Conservation (phyloP, 2,329 filamentous ascomycete genomes). For the Fusarium poae region DNA sequence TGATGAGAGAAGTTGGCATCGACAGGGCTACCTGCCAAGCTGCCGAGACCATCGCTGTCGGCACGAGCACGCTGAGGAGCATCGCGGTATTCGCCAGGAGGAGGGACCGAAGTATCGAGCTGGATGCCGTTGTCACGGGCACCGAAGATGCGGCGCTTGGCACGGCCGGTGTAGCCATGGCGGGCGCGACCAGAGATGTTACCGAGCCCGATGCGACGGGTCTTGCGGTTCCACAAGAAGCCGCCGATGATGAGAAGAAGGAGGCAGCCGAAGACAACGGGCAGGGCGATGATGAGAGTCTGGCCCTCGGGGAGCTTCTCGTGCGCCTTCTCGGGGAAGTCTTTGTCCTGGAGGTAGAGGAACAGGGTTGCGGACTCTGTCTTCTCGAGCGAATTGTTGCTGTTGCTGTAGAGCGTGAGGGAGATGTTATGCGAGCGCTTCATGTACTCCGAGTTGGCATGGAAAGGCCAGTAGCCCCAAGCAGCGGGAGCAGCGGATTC, state of each 20-base stretch:
- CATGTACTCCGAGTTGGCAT: slow-evolving; percentile 57
- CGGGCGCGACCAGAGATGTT: slow-evolving; percentile 64
- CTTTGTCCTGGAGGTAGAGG: slow-evolving; percentile 51
- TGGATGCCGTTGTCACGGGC: slow-evolving; percentile 59
- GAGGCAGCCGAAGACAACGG: slow-evolving; percentile 63
- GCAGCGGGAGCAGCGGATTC: slow-evolving; percentile 53
- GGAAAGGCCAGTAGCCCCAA: slow-evolving; percentile 64
- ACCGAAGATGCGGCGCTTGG: slow-evolving; percentile 54
- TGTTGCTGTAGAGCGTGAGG: slow-evolving; percentile 58
- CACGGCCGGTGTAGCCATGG: slow-evolving; percentile 60
- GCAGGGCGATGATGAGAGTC: slow-evolving; percentile 67
- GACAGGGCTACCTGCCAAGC: slow-evolving; percentile 62
- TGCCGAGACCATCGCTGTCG: slow-evolving; percentile 65
- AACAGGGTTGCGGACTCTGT: slow-evolving; percentile 60
- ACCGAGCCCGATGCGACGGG: slow-evolving; percentile 64
- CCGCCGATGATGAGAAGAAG: slow-evolving; percentile 65
- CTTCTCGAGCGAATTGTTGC: slow-evolving; percentile 53
- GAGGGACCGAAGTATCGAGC: slow-evolving; percentile 56
- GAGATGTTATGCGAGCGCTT: slow-evolving; percentile 61
- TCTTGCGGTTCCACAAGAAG: slow-evolving; percentile 67
- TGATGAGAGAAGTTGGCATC: slow-evolving; percentile 58
- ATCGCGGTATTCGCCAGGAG: slow-evolving; percentile 54
- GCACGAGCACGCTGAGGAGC: slow-evolving; percentile 49
- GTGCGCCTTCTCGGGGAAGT: slow-evolving; percentile 56
- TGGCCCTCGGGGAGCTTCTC: slow-evolving; percentile 53